Evolutionary conservation across 371 early-diverging fungal genomes (phyloP), one percentile per base, ranked within the genome.

Genomic region (Amoeboaphelidium occidentale): DNA sequence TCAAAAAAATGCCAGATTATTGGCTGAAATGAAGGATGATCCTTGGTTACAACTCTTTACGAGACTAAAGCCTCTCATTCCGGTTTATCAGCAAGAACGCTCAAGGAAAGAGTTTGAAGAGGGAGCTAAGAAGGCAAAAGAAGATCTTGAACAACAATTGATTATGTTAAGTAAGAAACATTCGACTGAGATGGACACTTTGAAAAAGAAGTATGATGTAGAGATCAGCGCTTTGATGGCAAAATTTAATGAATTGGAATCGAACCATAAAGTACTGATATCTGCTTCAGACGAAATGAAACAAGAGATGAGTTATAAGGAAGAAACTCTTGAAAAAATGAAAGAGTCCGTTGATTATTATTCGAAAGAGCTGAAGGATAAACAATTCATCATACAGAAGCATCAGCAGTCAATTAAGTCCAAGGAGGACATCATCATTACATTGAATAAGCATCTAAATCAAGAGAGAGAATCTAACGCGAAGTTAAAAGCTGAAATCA

Each of bases 61-160:
- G 41, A 67, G 60, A 42, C 54, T 67, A 4, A 61, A 63, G 52
- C 68, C 68, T 13, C 49, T 67, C 24, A 42, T 67, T 14, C 58
- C 58, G 42, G 63, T 61, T 12, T 27, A 51, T 25, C 62, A 53
- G 46, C 51, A 54, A 51, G 55, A 55, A 23, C 41, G 39, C 2
- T 4, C 3, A 43, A 23, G n/a, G 1, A 41, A 28, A 20, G 26
- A 27, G 20, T n/a, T n/a, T 47, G 32, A 47, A 47, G 48, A 47
- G n/a, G 42, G n/a, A 17, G 17, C 25, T n/a, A 43, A 51, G n/a
- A 46, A 51, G 1, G 24, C 46, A 20, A 48, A 55, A 45, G 12
- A 48, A 4, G 42, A 12, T 23, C 27, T 43, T 10, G 42, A 49
- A 17, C 49, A 50, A n/a, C 21, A 24, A 25, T 45, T 23, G 4